Evolutionary conservation across 2,329 filamentous ascomycete genomes (phyloP), one percentile per base, ranked within the genome.

Genomic region (Alternaria sp.): DNA sequence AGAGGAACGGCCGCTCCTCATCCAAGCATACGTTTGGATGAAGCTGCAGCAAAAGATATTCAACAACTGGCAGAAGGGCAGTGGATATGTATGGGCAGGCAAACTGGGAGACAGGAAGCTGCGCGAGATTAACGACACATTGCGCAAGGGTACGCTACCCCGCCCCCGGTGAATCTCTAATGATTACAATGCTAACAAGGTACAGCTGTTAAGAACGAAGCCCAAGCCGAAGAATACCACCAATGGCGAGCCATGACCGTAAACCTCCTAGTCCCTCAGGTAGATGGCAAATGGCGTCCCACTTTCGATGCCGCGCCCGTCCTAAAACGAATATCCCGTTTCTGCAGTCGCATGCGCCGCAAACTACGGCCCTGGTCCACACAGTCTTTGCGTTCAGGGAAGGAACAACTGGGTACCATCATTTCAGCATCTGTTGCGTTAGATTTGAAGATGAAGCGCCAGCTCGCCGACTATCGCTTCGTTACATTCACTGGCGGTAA

Each of bases 81-180:
- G 75, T 57, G 78, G 78, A 30, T 80, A 80, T 57, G 67, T 79
- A 10, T 80, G 78, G 78, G 78, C 78, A 1, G 78, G 76, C 28
- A 78, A 75, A 55, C 67, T 79, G n/a, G 78, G 78, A 21, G 77
- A 80, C 63, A 71, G 74, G 53, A 78, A 78, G 25, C 66, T 80
- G 9, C 75, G 78, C 3, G 71, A 74, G 10, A 68, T 80, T 56
- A 79, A 80, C 55, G 78, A 80, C 55, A 78, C 75, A 3, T 64
- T 80, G 45, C 71, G 78, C 20, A 78, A 78, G 72, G 76, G 76
- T 76, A 70, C 41, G 55, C 51, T 33, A 20, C 26, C 37, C n/a
- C 8, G 12, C 20, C 21, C 15, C 7, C n/a, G 15, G 30, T 21
- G 3, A 11, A 28, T 25, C 6, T n/a, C 12, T 21, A 14, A 11